phyloP scores from a whole-genome alignment of 257 asterid species.

The Scutellaria barbata region DNA sequence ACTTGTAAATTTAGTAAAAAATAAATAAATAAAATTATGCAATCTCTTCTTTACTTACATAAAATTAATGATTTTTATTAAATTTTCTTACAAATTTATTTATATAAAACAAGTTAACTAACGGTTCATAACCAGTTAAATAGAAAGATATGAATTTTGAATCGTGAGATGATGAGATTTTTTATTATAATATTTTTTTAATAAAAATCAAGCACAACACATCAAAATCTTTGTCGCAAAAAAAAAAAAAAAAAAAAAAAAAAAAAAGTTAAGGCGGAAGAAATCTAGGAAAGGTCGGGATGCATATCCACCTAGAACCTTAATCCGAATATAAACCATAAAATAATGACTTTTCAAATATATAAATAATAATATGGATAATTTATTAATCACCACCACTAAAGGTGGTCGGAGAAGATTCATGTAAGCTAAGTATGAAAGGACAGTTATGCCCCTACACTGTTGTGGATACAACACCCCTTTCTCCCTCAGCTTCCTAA shows the following conservation, averaged over 20 bases:
- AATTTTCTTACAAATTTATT: no score
- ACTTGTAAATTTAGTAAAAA: no score
- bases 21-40: no score
- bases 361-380: no score
- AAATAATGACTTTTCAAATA: background rate
- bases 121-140: no score
- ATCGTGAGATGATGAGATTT: no score
- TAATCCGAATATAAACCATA: background rate
- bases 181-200: no score
- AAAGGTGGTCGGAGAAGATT: constrained; percentile 14
- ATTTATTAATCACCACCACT: background rate
- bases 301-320: constrained; percentile 5
- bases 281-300: constrained; percentile 5
- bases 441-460: background rate
- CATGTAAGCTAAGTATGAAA: background rate
- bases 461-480: background rate
- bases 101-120: no score
- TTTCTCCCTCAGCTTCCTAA: constrained; percentile 26
- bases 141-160: no score
- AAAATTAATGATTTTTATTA: no score
- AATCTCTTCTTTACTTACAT: no score
- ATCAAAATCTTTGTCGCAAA: constrained; percentile 16
- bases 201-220: background rate
- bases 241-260: background rate
- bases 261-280: background rate